Evolutionary conservation across 1,139 yeast species (phyloP), one percentile per base, ranked within the genome.

Genomic region (Debaryomyces udenii): DNA sequence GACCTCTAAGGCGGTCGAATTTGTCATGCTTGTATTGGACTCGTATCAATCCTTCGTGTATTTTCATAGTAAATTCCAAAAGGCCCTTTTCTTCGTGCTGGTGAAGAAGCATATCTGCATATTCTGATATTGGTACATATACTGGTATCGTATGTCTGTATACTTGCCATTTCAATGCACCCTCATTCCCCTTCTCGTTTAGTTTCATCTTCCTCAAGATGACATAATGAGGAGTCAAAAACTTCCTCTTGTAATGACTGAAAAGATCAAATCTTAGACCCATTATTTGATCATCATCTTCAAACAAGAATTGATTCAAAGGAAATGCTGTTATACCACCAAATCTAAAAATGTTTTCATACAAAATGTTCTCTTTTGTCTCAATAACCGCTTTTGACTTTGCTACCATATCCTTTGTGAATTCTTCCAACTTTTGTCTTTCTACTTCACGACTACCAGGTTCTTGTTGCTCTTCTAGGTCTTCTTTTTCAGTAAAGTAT

Each of bases 311-410:
- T 31, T 56, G 54, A 40, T 68, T 68, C 33, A 72, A 47, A 2
- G 76, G 74, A 46, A 72, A 72, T 0, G 73, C 71, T 0, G 78
- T 70, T 23, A 68, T 47, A 3, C 77, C 76, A 3, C 63, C 70
- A 43, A 70, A 55, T 31, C 78, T 44, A 44, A 56, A 59, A 13
- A 71, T 55, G 42, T 68, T 69, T 42, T 72, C 78, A 39, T 60
- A 62, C 15, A 71, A 47, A 11, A 69, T 65, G 47, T 63, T 62
- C 31, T 66, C 68, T 22, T 57, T 56, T 23, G 57, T 34, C 28
- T 63, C 68, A 2, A 63, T 48, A 13, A 40, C 33, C 16, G 37
- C 48, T 39, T 39, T 39, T n/a, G 38, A 45, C 37, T 26, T 31
- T 28, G 41, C 39, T 27, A 28, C 30, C 24, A 27, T 28, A 5